Conservation (phyloP, 352 stramenopile species). For the Bremia lactucae region DNA sequence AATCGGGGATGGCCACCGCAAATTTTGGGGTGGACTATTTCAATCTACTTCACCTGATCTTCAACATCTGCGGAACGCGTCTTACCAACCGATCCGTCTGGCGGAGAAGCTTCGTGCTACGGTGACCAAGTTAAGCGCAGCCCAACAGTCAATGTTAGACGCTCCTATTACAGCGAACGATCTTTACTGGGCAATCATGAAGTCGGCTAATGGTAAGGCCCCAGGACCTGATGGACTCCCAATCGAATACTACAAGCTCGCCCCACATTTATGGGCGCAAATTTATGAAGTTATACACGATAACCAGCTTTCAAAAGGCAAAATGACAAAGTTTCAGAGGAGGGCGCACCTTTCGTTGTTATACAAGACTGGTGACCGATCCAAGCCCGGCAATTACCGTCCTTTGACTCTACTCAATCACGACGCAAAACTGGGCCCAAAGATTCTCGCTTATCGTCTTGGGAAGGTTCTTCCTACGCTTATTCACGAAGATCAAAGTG, state of each 20-base stretch:
- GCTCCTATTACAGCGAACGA: conserved; percentile 7
- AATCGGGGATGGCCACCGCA: not conserved
- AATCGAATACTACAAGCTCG: conserved; percentile 13
- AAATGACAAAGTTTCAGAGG: conserved; percentile 14
- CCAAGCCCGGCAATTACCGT: conserved; percentile 5
- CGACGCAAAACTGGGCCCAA: conserved; percentile 5
- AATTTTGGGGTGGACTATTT: conserved; percentile 3
- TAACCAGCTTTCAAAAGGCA: conserved; percentile 1
- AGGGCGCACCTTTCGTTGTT: conserved; percentile 4
- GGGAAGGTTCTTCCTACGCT: not conserved
- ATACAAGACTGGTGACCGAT: not conserved
- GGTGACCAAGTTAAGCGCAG: not conserved
- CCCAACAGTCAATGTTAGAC: not conserved
- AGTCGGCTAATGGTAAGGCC: conserved; percentile 5
- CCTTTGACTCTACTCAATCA: conserved; percentile 10
- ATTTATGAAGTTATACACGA: conserved; percentile 8
- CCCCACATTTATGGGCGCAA: not conserved
- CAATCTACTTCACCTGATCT: conserved; percentile 10
- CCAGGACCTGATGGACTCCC: conserved; percentile 5
- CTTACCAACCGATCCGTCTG: not conserved
- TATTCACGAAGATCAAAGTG: conserved; percentile 7
- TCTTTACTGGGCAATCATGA: conserved; percentile 10
- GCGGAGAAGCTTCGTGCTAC: not conserved
- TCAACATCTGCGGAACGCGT: not conserved
- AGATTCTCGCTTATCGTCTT: not conserved